Percentiles rank a stretch among this genome's conserved stretches.
phyloP scores from a whole-genome alignment of 2,329 filamentous ascomycete species.

The Ophiostoma piceae region DNA sequence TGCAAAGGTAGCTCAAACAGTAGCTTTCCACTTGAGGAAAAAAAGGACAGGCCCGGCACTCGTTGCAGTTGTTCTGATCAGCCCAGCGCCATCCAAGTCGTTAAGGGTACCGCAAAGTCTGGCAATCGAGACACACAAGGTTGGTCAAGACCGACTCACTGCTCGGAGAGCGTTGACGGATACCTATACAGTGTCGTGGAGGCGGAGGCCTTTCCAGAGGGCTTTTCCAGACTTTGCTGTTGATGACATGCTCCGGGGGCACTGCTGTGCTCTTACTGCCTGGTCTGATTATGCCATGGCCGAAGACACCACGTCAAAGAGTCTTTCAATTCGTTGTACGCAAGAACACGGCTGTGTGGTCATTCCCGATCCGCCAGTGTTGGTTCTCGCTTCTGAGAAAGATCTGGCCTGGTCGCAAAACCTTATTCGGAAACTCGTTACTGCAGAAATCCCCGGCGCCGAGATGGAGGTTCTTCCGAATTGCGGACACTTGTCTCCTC shows the following conservation, averaged over 20 bases:
- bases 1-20: neutral
- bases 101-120: neutral
- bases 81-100: neutral
- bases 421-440: neutral
- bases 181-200: neutral
- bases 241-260: neutral
- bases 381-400: neutral
- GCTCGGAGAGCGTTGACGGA: neutral
- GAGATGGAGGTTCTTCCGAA: neutral
- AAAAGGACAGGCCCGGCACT: neutral
- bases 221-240: neutral
- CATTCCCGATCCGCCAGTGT: neutral
- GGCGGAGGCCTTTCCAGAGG: neutral
- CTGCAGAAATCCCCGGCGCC: neutral
- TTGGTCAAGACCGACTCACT: too few species aligned
- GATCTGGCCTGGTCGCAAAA: neutral
- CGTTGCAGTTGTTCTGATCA: neutral
- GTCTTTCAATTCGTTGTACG: neutral
- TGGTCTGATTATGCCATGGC: neutral
- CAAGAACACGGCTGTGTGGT: neutral
- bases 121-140: too few species aligned
- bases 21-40: neutral
- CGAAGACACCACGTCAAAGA: neutral
- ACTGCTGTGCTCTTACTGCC: neutral
- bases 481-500: neutral